phyloP scores from a whole-genome alignment of 2,329 filamentous ascomycete species.

The Plenodomus biglobosus region DNA sequence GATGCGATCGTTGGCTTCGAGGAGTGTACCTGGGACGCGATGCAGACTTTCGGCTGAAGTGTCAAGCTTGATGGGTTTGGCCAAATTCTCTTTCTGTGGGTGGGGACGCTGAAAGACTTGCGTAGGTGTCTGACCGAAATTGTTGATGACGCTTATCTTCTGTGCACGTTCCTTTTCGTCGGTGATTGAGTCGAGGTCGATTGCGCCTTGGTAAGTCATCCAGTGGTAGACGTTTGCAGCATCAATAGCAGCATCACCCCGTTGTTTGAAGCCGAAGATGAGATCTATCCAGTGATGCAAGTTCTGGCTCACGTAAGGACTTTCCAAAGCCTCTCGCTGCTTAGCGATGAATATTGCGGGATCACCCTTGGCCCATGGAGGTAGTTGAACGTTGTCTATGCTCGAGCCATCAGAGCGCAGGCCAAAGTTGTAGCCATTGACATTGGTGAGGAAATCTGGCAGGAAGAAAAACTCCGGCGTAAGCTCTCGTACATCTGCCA shows the following conservation, averaged over 20 bases:
- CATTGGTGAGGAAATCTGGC: constrained; percentile 90
- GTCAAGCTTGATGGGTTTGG: constrained; percentile 69
- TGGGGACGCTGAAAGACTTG: constrained; percentile 88
- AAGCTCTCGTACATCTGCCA: constrained; percentile 90
- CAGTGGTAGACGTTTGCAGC: constrained; percentile 95
- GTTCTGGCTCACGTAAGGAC: constrained; percentile 84
- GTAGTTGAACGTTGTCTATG: constrained; percentile 86
- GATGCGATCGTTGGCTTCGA: constrained; percentile 76
- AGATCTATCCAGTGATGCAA: constrained; percentile 96
- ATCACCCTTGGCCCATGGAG: constrained; percentile 95
- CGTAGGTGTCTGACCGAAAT: constrained; percentile 95
- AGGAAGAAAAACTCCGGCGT: constrained; percentile 98
- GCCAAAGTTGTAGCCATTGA: constrained; percentile 94
- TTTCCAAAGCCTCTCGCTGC: constrained; percentile 93
- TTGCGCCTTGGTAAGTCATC: constrained; percentile 90
- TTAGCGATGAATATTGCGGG: constrained; percentile 94
- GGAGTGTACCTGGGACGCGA: constrained; percentile 74
- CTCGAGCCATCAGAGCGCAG: constrained; percentile 74
- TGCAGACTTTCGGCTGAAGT: constrained; percentile 74
- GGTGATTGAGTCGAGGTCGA: constrained; percentile 85
- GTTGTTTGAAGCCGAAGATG: constrained; percentile 91
- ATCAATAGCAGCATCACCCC: constrained; percentile 87
- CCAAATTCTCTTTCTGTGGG: constrained; percentile 64
- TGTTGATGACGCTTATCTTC: constrained; percentile 95
- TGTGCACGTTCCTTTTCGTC: constrained; percentile 85